These are phyloP conservation scores for Monsonia emarginata DNA, from an alignment of 441 rosid species.

Conservation along the genomic window DNA sequence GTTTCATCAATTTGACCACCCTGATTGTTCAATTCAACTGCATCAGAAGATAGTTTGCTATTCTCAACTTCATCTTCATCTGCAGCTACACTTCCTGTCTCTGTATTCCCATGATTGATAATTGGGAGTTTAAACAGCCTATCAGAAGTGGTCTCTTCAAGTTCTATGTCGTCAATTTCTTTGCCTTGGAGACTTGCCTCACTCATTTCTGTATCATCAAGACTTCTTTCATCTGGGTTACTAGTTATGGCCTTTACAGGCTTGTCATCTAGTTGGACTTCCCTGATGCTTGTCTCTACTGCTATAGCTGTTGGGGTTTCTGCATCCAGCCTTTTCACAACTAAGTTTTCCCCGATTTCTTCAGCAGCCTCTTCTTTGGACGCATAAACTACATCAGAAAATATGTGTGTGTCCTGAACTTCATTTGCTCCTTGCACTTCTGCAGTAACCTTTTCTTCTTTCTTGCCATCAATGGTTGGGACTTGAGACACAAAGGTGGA, in stretches of 20 bases:
- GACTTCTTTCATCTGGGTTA: conserved; percentile 12
- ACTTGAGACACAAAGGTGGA: background rate
- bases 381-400: background rate
- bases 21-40: conserved; percentile 11
- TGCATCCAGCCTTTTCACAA: background rate
- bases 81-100: background rate
- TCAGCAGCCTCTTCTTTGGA: background rate
- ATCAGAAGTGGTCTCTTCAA: conserved; percentile 21
- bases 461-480: background rate
- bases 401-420: background rate
- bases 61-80: conserved; percentile 11
- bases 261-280: conserved; percentile 19
- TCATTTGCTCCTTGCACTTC: background rate
- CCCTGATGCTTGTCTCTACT: conserved; percentile 17
- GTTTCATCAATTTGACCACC: conserved; percentile 9
- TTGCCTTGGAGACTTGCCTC: conserved; percentile 18
- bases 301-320: background rate
- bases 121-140: conserved; percentile 16
- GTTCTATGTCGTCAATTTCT: conserved; percentile 3
- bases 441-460: background rate
- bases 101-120: conserved; percentile 16
- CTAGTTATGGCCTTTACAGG: conserved; percentile 7
- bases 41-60: conserved; percentile 14
- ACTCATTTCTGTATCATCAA: conserved; percentile 9
- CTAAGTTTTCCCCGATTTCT: background rate